Evolutionary conservation across 2,329 filamentous ascomycete genomes (phyloP), one percentile per base, ranked within the genome.

Genomic region (Monosporascus sp.): DNA sequence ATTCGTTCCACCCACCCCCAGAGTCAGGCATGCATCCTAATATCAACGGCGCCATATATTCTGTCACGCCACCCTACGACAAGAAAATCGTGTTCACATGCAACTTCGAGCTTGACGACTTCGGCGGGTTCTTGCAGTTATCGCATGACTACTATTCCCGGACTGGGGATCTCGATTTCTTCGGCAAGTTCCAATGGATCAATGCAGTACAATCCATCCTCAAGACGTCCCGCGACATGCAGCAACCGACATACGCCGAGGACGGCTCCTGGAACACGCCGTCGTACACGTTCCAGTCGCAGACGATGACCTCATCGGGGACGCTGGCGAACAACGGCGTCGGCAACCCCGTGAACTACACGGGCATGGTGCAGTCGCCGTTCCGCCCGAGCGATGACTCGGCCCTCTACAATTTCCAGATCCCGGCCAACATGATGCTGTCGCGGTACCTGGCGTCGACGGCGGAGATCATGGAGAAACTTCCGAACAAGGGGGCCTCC

Each of bases 21-120:
- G 88, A 90, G 49, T 90, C 88, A 49, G 82, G 83, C 3, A 77
- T 93, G 36, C 63, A 70, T 2, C 79, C 86, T 2, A 74, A 77
- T 0, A 64, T 71, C 14, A 87, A 87, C 62, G 74, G 78, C 2
- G 82, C 81, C 1, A 79, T 80, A 2, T 85, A 86, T 67, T 57
- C 74, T 71, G 65, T 69, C 72, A 81, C 51, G 78, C 86, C 88
- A 2, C 72, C 77, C 0, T 90, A 90, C 60, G 84, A 90, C 62
- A 77, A 79, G 1, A 76, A 76, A 2, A 78, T 85, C 38, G 91
- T 96, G 0, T 97, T 94, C 65, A 93, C 97, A 70, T 97, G 93
- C 80, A 97, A 97, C 70, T 97, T 94, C 70, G 93, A 97, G 72
- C 83, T 97, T 46, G 92, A 97, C 73, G 93, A 89, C 11, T 79